Evolutionary conservation across 441 rosid genomes (phyloP), one percentile per base, ranked within the genome.

Genomic region (Pelargonium citronellum): DNA sequence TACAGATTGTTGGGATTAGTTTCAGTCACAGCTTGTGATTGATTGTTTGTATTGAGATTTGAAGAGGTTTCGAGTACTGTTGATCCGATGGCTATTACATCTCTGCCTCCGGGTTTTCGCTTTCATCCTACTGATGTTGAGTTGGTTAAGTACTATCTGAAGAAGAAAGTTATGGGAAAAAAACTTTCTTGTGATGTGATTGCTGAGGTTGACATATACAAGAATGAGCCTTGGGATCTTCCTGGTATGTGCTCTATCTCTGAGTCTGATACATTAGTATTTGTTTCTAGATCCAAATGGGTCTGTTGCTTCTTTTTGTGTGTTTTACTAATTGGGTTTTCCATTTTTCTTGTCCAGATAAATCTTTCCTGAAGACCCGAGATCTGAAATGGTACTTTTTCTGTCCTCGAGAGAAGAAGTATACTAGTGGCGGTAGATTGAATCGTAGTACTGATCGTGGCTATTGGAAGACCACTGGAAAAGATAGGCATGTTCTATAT

Each of bases 371-470:
- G 65, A 77, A 67, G 61, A 73, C 64, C 30, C 81, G 89, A 10
- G 98, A 94, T 74, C 86, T 84, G 20, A 87, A 90, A 41, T 91
- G 95, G 95, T 86, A 81, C 69, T 94, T 91, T 80, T 91, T 84
- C 69, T 91, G 96, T 75, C 89, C 95, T 0, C 68, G 79, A 9
- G 90, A 76, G 73, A 94, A 77, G 85, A 94, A 86, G 64, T 91
- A 87, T 72, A 57, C 79, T 0, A 81, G 49, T 24, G 92, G 95
- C 0, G 77, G 15, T 12, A 81, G 92, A 44, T 66, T 74, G 66
- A 89, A 87, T 1, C 91, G 96, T 41, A 76, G 85, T 0, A 88
- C 93, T 58, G 82, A 44, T 3, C 67, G 69, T 64, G 96, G 98
- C 12, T 91, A 37, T 70, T 94, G 99, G 99, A 94, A 86, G 77